Conservation (phyloP, 176 grass and related monocot genomes). For the Cymbopogon citratus region DNA sequence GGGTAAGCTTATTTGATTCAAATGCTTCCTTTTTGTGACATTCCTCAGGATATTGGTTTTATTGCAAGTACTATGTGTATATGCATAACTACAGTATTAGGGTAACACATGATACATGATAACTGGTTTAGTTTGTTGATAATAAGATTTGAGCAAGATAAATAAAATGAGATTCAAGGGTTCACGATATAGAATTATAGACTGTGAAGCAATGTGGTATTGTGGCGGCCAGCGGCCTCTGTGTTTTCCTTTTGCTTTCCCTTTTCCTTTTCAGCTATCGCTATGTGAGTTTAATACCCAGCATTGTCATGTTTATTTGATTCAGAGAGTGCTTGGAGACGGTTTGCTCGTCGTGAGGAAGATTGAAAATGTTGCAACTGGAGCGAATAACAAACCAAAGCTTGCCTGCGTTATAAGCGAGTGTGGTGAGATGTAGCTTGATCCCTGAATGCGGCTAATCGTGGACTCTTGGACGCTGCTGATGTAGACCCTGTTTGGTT, state of each 20-base stretch:
- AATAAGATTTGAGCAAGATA: neutral
- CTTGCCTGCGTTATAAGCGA: conserved; percentile 74
- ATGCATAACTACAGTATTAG: neutral
- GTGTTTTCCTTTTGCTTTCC: neutral
- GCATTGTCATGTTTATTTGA: neutral
- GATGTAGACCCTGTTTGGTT: neutral
- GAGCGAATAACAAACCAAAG: conserved; percentile 87
- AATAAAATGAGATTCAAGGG: neutral
- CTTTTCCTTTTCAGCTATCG: neutral
- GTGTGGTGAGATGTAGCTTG: conserved; percentile 91
- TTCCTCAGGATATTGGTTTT: neutral
- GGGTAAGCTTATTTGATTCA: conserved; percentile 50
- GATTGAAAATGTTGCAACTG: conserved; percentile 87
- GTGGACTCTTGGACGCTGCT: neutral
- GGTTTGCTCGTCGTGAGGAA: conserved; percentile 72
- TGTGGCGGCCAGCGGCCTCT: too few species aligned
- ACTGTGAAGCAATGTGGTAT: neutral
- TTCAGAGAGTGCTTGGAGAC: conserved; percentile 83
- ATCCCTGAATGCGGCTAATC: neutral
- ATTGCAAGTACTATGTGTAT: neutral
- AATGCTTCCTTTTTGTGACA: neutral
- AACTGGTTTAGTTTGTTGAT: neutral
- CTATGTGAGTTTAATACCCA: neutral
- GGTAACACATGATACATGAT: neutral
- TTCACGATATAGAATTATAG: neutral